phyloP scores from a whole-genome alignment of 2,329 filamentous ascomycete genomes.

The Fusarium marasasianum region DNA sequence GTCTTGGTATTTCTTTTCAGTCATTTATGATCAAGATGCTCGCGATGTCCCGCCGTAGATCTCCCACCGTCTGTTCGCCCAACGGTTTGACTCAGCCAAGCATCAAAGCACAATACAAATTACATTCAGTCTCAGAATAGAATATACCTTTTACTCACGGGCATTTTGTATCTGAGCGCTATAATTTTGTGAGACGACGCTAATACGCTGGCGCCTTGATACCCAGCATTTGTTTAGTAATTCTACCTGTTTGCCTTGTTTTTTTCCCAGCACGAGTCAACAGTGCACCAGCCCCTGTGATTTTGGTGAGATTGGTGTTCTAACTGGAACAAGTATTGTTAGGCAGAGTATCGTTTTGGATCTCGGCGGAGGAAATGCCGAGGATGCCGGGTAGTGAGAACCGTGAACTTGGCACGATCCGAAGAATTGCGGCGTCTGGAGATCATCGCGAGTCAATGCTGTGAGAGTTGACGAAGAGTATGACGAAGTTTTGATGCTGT shows the following conservation, averaged over 20 bases:
- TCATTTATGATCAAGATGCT: slow-evolving; percentile 4
- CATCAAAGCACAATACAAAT: background rate
- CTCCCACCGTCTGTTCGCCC: background rate
- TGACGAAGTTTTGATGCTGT: no score
- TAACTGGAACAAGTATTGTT: background rate
- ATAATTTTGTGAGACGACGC: background rate
- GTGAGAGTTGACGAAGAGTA: accelerated
- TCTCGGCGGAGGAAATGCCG: background rate
- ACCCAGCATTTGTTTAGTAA: background rate
- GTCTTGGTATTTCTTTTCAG: background rate
- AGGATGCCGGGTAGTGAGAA: background rate
- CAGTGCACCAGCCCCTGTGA: background rate
- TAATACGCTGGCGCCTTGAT: background rate
- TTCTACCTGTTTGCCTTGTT: background rate
- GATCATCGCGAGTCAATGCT: background rate
- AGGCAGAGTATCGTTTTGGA: background rate
- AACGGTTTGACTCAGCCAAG: background rate
- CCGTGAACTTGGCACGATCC: background rate
- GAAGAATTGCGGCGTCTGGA: background rate
- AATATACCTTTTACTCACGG: background rate
- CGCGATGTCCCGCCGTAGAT: background rate
- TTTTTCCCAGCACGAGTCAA: background rate
- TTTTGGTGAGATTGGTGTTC: background rate
- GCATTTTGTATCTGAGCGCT: background rate
- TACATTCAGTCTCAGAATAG: background rate